These are phyloP conservation scores for Talaromyces sp. DNA, from an alignment of 2,329 filamentous ascomycete genomes.

Conservation along the genomic window DNA sequence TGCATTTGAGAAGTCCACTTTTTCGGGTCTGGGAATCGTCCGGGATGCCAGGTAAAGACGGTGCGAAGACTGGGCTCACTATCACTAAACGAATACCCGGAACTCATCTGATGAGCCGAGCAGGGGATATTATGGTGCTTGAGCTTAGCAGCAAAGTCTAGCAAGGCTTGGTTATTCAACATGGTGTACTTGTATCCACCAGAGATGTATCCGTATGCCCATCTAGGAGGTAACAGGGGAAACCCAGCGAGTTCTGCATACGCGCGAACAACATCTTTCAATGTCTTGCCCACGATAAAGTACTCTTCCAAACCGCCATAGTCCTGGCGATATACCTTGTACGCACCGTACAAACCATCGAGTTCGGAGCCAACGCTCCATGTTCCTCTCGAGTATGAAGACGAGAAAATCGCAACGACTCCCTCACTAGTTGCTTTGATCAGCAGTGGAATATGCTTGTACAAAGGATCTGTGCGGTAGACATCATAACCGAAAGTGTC, in stretches of 20 bases:
- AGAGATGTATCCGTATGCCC: conserved; percentile 70
- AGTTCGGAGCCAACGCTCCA: conserved; percentile 69
- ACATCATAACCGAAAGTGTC: conserved; percentile 73
- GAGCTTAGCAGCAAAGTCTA: conserved; percentile 60
- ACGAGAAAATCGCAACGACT: conserved; percentile 66
- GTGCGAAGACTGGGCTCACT: conserved; percentile 66
- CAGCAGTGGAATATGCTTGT: conserved; percentile 71
- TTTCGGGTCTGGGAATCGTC: conserved; percentile 66
- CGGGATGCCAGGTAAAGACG: conserved; percentile 68
- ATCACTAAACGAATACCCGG: conserved; percentile 67
- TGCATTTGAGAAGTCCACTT: conserved; percentile 62
- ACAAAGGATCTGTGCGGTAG: conserved; percentile 67
- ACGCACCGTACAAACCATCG: conserved; percentile 71
- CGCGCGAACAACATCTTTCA: conserved; percentile 62
- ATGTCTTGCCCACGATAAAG: conserved; percentile 61
- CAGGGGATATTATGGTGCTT: conserved; percentile 65
- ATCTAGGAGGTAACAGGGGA: conserved; percentile 65
- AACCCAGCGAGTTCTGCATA: conserved; percentile 68
- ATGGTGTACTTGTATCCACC: conserved; percentile 63
- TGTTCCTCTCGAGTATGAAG: conserved; percentile 60
- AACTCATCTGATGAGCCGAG: conserved; percentile 69
- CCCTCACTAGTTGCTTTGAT: conserved; percentile 64
- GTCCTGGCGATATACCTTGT: conserved; percentile 70
- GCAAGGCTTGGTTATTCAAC: conserved; percentile 56
- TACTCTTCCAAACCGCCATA: conserved; percentile 71